Evolutionary conservation across 371 early-diverging fungal species (phyloP).

Genomic region (Encephalitozoon cuniculi): DNA sequence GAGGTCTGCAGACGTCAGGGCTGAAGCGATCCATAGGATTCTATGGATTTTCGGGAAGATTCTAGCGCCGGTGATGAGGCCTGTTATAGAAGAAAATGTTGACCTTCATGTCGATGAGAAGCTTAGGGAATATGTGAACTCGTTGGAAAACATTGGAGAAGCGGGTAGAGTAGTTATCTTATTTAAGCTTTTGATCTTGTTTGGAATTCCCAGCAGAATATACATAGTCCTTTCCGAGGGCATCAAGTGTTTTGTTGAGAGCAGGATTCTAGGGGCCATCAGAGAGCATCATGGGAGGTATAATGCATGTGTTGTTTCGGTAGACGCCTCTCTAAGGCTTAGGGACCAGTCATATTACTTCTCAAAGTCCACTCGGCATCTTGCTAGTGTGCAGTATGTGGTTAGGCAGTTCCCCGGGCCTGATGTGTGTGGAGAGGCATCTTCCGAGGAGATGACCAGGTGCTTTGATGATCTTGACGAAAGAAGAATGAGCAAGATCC

Average conservation of each 20-base stretch:
- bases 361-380: neutral
- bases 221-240: constrained; percentile 25
- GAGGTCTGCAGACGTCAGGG: neutral
- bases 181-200: constrained; percentile 6
- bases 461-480: constrained; percentile 33
- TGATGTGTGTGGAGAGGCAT: neutral
- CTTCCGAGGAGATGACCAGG: neutral
- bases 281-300: constrained; percentile 5
- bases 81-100: constrained; percentile 1
- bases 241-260: constrained; percentile 33
- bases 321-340: constrained; percentile 23
- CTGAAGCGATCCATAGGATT: neutral
- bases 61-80: neutral
- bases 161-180: neutral
- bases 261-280: constrained; percentile 1
- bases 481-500: constrained; percentile 25
- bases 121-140: neutral
- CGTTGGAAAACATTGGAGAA: neutral
- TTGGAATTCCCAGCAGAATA: constrained; percentile 32
- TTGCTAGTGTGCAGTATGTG: neutral
- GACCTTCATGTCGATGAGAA: constrained; percentile 10
- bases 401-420: neutral
- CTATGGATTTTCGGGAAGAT: neutral
- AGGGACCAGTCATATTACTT: constrained; percentile 29
- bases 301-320: constrained; percentile 16